These are phyloP conservation scores for Ganoderma sinense DNA, from an alignment of 1,284 basidiomycete species.

Conservation along the genomic window DNA sequence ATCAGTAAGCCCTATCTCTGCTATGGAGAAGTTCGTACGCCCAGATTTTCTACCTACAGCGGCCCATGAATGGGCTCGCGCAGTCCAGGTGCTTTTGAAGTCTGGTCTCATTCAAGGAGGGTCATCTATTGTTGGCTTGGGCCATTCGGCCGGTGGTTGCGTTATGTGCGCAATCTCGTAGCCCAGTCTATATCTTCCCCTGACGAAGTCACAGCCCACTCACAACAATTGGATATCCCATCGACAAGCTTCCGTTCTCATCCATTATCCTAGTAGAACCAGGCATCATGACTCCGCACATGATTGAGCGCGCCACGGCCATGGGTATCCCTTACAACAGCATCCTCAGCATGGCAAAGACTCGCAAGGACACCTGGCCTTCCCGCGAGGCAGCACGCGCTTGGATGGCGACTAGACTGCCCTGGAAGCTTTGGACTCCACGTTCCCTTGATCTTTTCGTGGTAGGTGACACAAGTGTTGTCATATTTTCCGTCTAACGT, in stretches of 20 bases:
- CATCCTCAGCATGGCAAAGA: slow-evolving; percentile 2
- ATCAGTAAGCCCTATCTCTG: slow-evolving; percentile 5
- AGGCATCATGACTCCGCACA: slow-evolving; percentile 8
- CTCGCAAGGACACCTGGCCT: slow-evolving; percentile 29
- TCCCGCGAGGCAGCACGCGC: slow-evolving; percentile 22
- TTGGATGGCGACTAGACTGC: slow-evolving; percentile 21
- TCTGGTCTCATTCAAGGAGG: slow-evolving; percentile 12
- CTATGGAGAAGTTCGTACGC: neutral
- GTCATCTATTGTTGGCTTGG: slow-evolving; percentile 13
- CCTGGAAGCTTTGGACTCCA: slow-evolving; percentile 33
- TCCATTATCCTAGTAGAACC: slow-evolving; percentile 23
- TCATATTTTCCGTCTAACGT: neutral
- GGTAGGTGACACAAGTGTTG: neutral
- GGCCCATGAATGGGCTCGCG: slow-evolving; percentile 12
- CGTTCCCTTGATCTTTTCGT: slow-evolving; percentile 19
- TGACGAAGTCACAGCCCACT: slow-evolving; percentile 5
- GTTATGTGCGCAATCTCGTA: slow-evolving; percentile 5
- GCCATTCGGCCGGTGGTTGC: slow-evolving; percentile 13
- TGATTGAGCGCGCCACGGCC: neutral
- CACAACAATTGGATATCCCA: neutral
- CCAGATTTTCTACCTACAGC: neutral
- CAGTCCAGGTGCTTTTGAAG: slow-evolving; percentile 10
- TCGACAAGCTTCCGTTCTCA: slow-evolving; percentile 13
- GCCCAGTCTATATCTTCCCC: no score
- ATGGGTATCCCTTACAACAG: neutral